phyloP scores from a whole-genome alignment of 208 protist species.

The Acanthamoeba lenticulata region DNA sequence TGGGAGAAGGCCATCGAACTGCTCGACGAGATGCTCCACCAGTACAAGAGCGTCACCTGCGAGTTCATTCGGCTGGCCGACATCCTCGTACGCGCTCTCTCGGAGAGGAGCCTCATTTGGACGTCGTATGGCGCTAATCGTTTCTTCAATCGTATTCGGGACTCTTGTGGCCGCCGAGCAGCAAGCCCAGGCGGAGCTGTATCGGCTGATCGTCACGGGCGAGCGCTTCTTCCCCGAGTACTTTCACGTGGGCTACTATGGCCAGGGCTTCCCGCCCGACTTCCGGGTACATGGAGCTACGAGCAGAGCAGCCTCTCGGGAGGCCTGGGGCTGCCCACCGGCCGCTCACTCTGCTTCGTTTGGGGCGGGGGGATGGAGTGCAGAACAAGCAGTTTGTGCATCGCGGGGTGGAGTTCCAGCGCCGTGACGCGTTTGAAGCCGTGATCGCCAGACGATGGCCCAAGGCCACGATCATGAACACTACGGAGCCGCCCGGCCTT shows the following conservation, averaged over 20 bases:
- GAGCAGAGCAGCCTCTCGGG: neutral
- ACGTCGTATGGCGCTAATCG: no score
- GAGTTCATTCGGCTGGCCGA: slow-evolving; percentile 73
- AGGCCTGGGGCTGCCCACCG: neutral
- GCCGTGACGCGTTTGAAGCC: neutral
- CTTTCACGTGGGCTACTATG: slow-evolving; percentile 81
- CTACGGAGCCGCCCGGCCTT: neutral
- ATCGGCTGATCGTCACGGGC: slow-evolving; percentile 70
- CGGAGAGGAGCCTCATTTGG: neutral
- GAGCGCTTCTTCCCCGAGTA: slow-evolving; percentile 81
- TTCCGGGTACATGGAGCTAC: neutral
- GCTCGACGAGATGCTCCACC: slow-evolving; percentile 65
- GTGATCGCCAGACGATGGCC: slow-evolving; percentile 3
- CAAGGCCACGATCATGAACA: slow-evolving; percentile 4
- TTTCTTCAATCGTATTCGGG: no score
- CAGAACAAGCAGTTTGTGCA: slow-evolving; percentile 51
- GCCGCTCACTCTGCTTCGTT: neutral
- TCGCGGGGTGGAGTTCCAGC: slow-evolving; percentile 1
- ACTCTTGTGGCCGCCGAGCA: neutral
- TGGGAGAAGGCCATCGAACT: slow-evolving; percentile 76
- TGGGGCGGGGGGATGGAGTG: neutral
- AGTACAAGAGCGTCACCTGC: slow-evolving; percentile 70
- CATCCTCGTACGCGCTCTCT: slow-evolving; percentile 55
- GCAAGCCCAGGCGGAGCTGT: slow-evolving; percentile 69
- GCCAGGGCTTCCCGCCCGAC: slow-evolving; percentile 72